phyloP scores from a whole-genome alignment of 1,139 yeast species.

The Lodderomyces elongisporus region DNA sequence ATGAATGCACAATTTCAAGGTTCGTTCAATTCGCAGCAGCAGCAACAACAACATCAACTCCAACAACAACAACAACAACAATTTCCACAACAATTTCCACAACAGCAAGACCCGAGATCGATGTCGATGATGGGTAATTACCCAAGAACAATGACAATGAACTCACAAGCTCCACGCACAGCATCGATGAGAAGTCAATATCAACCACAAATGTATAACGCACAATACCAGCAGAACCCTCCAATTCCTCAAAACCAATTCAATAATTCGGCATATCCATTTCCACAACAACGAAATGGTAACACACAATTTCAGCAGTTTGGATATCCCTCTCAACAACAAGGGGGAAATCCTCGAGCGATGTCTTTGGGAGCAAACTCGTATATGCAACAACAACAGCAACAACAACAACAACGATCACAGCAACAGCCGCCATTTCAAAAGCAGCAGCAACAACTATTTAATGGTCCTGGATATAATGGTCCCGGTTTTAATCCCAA shows the following conservation, averaged over 20 bases:
- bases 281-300: background rate
- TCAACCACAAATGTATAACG: background rate
- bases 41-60: constrained; percentile 18
- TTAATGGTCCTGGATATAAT: too few relatives aligned
- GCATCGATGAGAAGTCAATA: constrained; percentile 3
- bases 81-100: constrained; percentile 7
- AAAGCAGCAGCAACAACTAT: too few relatives aligned
- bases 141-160: constrained; percentile 28
- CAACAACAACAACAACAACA: constrained; percentile 8
- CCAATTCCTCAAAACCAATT: too few relatives aligned
- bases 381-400: constrained; percentile 2
- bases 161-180: constrained; percentile 10
- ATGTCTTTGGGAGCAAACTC: background rate
- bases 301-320: constrained; percentile 6
- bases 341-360: constrained; percentile 2
- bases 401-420: constrained; percentile 1
- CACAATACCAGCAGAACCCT: too few relatives aligned
- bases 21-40: constrained; percentile 3
- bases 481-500: background rate
- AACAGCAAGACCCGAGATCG: constrained; percentile 39
- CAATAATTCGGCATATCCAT: background rate
- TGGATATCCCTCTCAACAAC: constrained; percentile 5
- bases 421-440: constrained; percentile 2
- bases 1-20: too few relatives aligned
- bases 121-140: constrained; percentile 47